A percentile compares a stretch with the other conserved stretches of the same genome.
Evolutionary conservation across 2,329 filamentous ascomycete genomes (phyloP).

Genomic region (Trichophyton simii): DNA sequence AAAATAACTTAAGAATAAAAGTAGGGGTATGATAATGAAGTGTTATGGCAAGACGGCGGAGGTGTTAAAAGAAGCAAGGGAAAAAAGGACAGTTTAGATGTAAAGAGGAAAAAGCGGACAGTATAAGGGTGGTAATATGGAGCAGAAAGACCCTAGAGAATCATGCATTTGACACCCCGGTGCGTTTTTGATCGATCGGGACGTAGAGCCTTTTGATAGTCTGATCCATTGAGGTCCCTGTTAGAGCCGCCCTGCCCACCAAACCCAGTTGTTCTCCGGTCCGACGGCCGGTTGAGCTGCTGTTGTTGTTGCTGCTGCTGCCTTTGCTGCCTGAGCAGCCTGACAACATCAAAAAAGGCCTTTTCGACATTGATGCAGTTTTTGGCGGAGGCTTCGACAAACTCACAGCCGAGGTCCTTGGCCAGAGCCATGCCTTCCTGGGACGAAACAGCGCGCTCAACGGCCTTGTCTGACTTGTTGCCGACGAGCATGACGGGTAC

Average conservation of each 20-base stretch:
- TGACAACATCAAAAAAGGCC: constrained; percentile 94
- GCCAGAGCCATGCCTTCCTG: constrained; percentile 90
- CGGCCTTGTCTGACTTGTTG: constrained; percentile 95
- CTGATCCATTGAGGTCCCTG: constrained; percentile 19
- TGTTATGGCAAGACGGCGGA: too few relatives aligned
- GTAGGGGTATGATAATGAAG: not conserved
- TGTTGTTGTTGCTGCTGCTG: constrained; percentile 35
- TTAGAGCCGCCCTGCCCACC: constrained; percentile 15
- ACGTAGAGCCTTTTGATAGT: constrained; percentile 30
- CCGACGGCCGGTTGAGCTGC: constrained; percentile 20
- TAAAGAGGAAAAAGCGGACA: not conserved
- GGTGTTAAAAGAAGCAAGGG: not conserved
- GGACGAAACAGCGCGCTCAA: constrained; percentile 89
- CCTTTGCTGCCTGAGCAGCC: constrained; percentile 74
- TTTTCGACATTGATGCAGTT: constrained; percentile 98
- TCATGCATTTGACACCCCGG: constrained; percentile 26
- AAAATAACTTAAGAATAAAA: not conserved
- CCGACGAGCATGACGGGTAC: constrained; percentile 97
- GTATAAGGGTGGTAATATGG: not conserved
- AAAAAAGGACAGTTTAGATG: too few relatives aligned
- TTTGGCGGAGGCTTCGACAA: constrained; percentile 92
- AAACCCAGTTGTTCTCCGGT: constrained; percentile 27
- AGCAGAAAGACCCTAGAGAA: constrained; percentile 23
- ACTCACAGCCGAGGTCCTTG: constrained; percentile 85
- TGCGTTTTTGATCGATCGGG: constrained; percentile 27